phyloP scores from a whole-genome alignment of 345 rosid genomes.

The Trapa incisa region DNA sequence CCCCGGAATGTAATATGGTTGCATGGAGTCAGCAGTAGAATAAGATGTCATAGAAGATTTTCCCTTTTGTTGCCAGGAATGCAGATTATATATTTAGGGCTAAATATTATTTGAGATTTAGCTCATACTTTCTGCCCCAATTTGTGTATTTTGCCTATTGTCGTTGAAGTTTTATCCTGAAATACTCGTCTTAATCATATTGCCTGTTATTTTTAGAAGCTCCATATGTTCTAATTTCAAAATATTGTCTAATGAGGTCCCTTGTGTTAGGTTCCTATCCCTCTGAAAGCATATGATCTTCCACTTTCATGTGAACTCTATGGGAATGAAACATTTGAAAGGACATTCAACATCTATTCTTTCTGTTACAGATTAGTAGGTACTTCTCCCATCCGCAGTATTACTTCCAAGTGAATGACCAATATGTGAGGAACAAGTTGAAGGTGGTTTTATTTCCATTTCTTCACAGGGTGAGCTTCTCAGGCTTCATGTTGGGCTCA shows the following conservation, averaged over 20 bases:
- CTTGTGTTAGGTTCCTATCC: neutral
- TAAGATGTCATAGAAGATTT: neutral
- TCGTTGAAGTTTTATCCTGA: neutral
- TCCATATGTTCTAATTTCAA: neutral
- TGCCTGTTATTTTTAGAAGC: neutral
- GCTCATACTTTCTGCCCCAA: no score
- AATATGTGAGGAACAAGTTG: conserved; percentile 93
- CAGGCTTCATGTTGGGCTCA: no score
- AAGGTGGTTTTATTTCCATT: conserved; percentile 92
- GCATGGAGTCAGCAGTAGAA: neutral
- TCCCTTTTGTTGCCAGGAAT: neutral
- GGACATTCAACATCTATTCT: neutral
- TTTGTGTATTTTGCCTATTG: no score
- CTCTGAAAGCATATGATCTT: neutral
- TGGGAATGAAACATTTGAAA: neutral
- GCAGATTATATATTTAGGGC: neutral
- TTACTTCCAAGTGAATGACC: conserved; percentile 96
- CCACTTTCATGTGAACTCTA: neutral
- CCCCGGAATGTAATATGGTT: neutral
- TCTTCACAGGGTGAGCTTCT: conserved; percentile 65
- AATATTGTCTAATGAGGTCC: neutral
- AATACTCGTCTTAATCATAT: neutral
- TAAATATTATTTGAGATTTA: no score
- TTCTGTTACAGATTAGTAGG: conserved; percentile 57
- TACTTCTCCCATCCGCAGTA: conserved; percentile 94